These are phyloP conservation scores for Ogataea kodamae DNA, from an alignment of 805 yeast species.

Conservation along the genomic window DNA sequence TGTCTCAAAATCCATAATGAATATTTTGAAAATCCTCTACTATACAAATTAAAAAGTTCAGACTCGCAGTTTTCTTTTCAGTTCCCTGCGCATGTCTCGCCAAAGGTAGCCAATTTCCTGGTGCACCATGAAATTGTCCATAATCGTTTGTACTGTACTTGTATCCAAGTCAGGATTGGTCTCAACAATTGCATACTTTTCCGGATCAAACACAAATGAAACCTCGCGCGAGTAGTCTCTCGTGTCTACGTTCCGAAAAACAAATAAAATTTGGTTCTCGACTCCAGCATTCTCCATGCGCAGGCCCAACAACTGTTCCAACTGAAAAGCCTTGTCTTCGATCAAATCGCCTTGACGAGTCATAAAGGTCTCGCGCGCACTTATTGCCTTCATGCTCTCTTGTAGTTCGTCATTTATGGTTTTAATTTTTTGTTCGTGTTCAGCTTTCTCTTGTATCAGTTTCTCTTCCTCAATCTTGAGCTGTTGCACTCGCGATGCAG, in stretches of 20 bases:
- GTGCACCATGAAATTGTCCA: slow-evolving; percentile 23
- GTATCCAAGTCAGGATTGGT: slow-evolving; percentile 35
- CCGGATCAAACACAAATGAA: slow-evolving; percentile 42
- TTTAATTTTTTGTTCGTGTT: slow-evolving; percentile 28
- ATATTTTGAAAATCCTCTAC: slow-evolving; percentile 2
- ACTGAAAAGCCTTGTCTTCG: slow-evolving; percentile 40
- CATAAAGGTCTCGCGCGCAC: slow-evolving; percentile 31
- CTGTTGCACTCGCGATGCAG: slow-evolving; percentile 39
- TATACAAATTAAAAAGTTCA: slow-evolving; percentile 8
- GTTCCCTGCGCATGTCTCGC: slow-evolving; percentile 31
- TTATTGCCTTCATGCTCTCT: slow-evolving; percentile 22
- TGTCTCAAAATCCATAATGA: slow-evolving; percentile 7
- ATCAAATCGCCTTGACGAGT: slow-evolving; percentile 38
- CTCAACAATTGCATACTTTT: slow-evolving; percentile 32
- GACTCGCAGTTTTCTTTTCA: slow-evolving; percentile 15
- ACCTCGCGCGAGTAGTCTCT: slow-evolving; percentile 41
- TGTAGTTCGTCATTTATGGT: slow-evolving; percentile 27
- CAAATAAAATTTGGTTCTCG: slow-evolving; percentile 35
- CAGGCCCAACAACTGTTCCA: slow-evolving; percentile 46
- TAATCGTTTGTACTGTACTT: slow-evolving; percentile 16
- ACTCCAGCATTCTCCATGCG: slow-evolving; percentile 40
- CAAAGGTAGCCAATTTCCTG: slow-evolving; percentile 34
- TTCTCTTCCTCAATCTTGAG: slow-evolving; percentile 36
- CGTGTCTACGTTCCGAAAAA: slow-evolving; percentile 46
- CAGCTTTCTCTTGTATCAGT: slow-evolving; percentile 28